Base-by-base conservation (phyloP, 164 flowering plant genomes). In the Brasenia schreberi region DNA sequence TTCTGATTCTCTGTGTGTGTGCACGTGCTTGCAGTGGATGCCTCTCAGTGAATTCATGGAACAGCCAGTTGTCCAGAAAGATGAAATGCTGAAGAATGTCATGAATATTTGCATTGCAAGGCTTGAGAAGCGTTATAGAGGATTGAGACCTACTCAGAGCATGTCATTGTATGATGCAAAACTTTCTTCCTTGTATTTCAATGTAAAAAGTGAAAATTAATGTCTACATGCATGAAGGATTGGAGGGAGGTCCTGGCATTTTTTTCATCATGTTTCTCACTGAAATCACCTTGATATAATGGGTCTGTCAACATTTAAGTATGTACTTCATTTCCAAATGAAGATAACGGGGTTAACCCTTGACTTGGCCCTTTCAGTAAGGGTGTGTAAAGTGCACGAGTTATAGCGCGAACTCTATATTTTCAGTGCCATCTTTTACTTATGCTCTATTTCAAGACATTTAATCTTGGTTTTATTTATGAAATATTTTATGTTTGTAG, bases 71-170 rank as follows among this genome's bases (percentile, higher is more conserved):
- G 76, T 83, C 68, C 75, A 73, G 75, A 87, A 73, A 66, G 96
- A 92, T 68, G 58, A 17, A 64, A 86, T 90, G 96, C 86, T 90
- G 83, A 85, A 81, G 78, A 87, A 85, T 71, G 79, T 88, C 39
- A 79, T 81, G 0, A 88, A 84, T 33, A 87, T 92, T 10, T 92
- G 90, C 79, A 73, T 83, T 5, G 92, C 87, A 12, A 76, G 90
- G 64, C 77, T 83, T 6, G 77, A 81, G 63, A 83, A 80, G 69
- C 74, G 74, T 19, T 90, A 89, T 67, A 85, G 96, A 56, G 98
- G 98, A 68, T 73, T 92, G 58, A 67, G 72, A 65, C 69, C 80
- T 4, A 90, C 84, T 72, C 79, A 78, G 42, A 65, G 88, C 23
- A 70, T 80, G 66, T 92, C 98, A 14, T 81, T 77, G 67, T 92